Evolutionary conservation across 2,329 filamentous ascomycete species (phyloP).

Genomic region (Neurospora sp.): DNA sequence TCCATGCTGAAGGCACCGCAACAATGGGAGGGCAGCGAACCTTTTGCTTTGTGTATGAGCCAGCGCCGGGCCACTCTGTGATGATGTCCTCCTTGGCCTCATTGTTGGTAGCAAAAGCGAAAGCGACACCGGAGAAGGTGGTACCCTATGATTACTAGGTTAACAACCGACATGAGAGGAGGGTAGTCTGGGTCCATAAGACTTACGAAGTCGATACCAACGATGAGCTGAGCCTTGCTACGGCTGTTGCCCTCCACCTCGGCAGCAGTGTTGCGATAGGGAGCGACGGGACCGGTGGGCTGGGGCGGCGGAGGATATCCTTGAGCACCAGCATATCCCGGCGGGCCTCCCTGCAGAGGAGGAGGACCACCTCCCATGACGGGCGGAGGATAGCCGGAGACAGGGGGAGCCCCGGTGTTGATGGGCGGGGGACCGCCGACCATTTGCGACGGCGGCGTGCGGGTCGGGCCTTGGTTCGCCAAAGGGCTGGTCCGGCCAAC

Average conservation of each 20-base stretch:
- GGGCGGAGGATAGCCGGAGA: constrained; percentile 49
- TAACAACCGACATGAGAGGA: constrained; percentile 12
- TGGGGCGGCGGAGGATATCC: constrained; percentile 38
- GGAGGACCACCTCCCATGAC: constrained; percentile 36
- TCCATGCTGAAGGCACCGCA: neutral
- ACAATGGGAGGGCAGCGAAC: constrained; percentile 34
- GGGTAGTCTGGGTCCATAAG: neutral
- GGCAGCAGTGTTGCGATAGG: constrained; percentile 36
- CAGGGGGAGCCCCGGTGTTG: constrained; percentile 49
- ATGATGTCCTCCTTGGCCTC: constrained; percentile 98
- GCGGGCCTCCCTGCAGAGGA: constrained; percentile 32
- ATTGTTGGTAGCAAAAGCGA: constrained; percentile 93
- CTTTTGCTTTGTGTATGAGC: constrained; percentile 98
- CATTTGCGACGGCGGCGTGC: constrained; percentile 51
- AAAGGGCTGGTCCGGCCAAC: constrained; percentile 45
- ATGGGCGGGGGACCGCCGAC: constrained; percentile 56
- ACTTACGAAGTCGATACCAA: constrained; percentile 95
- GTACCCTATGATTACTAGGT: constrained; percentile 55
- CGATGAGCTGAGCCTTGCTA: constrained; percentile 94
- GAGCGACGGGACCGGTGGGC: constrained; percentile 25
- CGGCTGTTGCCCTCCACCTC: constrained; percentile 84
- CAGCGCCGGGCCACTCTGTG: constrained; percentile 95
- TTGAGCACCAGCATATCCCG: constrained; percentile 35
- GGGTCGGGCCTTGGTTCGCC: constrained; percentile 35
- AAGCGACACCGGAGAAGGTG: constrained; percentile 95